Conservation (phyloP, 768 basidiomycete genomes). For the Leccinum olivaceopallidum region DNA sequence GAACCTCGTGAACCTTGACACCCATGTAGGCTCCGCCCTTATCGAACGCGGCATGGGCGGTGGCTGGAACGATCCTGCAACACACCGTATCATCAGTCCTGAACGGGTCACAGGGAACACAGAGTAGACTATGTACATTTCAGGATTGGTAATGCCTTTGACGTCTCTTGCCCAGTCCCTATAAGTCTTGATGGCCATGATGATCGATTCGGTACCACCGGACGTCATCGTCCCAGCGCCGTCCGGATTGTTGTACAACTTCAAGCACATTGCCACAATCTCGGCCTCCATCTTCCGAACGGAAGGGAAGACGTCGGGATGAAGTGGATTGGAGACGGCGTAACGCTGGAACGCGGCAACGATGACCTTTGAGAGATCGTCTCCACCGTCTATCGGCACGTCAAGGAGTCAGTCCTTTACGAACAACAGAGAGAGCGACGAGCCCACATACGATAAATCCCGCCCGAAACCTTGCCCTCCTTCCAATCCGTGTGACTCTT, state of each 20-base stretch:
- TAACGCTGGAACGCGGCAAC: constrained; percentile 81
- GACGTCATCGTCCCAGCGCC: constrained; percentile 93
- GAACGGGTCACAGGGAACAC: background rate
- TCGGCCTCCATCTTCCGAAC: constrained; percentile 98
- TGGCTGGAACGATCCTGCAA: constrained; percentile 73
- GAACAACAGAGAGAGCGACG: background rate
- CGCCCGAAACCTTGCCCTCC: constrained; percentile 77
- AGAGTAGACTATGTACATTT: constrained; percentile 53
- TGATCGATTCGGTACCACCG: constrained; percentile 94
- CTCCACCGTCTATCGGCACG: constrained; percentile 67
- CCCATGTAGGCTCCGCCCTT: constrained; percentile 88
- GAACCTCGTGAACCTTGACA: constrained; percentile 87
- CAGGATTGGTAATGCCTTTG: constrained; percentile 88
- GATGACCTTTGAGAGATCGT: constrained; percentile 76
- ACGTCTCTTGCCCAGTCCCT: constrained; percentile 86
- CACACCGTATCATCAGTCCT: background rate
- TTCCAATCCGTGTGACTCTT: constrained; percentile 53
- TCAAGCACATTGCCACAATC: constrained; percentile 83
- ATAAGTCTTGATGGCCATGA: constrained; percentile 95
- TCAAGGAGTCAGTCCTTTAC: background rate
- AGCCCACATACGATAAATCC: constrained; percentile 77
- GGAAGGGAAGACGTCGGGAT: constrained; percentile 92
- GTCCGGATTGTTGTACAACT: constrained; percentile 79
- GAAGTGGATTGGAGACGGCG: constrained; percentile 85
- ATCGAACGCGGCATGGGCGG: constrained; percentile 94